These are phyloP conservation scores for Nemania sp. DNA, from an alignment of 2,329 filamentous ascomycete genomes.

Conservation along the genomic window DNA sequence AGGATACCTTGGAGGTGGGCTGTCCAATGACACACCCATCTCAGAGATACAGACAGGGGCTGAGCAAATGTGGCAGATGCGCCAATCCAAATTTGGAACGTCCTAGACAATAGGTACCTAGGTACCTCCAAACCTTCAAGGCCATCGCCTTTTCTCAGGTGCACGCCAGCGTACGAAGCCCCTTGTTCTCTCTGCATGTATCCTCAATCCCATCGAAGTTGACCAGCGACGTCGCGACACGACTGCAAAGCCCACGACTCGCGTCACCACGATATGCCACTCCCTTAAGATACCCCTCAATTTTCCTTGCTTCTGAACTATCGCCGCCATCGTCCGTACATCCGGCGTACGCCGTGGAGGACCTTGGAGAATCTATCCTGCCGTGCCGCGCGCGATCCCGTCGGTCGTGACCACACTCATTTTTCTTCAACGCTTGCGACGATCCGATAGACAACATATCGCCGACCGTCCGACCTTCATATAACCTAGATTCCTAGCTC, in stretches of 20 bases:
- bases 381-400: background rate
- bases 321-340: background rate
- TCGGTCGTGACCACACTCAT: conserved; percentile 13
- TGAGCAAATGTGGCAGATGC: conserved; percentile 14
- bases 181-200: background rate
- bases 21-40: background rate
- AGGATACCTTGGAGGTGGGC: background rate
- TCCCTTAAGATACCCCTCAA: conserved; percentile 16
- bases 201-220: conserved; percentile 9
- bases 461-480: background rate
- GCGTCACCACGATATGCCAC: conserved; percentile 26
- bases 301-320: conserved; percentile 18
- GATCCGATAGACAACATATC: conserved; percentile 1
- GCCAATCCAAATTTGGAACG: background rate
- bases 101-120: background rate
- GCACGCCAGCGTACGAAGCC: no score
- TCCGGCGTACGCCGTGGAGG: conserved; percentile 22
- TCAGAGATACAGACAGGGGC: conserved; percentile 6
- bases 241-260: conserved; percentile 13
- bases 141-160: no score
- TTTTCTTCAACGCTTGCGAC: background rate
- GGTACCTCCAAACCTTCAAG: background rate
- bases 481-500: background rate
- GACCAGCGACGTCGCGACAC: conserved; percentile 25
- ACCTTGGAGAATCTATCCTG: background rate